Evolutionary conservation across 306 rosid genomes (phyloP).

Genomic region (Dicorynia guianensis): DNA sequence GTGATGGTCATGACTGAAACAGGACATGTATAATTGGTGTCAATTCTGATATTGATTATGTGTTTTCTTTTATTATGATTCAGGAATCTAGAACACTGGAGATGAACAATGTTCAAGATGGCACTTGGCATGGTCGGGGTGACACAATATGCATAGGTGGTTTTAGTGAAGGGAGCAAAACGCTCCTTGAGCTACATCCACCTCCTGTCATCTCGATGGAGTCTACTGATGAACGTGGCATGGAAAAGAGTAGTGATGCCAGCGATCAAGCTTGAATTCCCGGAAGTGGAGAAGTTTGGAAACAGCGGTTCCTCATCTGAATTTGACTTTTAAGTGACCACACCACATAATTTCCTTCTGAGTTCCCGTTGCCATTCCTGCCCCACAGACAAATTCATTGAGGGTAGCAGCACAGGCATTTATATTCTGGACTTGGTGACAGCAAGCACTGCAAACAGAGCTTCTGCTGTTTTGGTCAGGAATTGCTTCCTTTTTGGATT

Average conservation of each 20-base stretch:
- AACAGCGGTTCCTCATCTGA: neutral
- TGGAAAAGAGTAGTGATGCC: constrained; percentile 16
- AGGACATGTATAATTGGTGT: neutral
- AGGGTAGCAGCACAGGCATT: constrained; percentile 3
- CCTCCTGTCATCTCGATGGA: constrained; percentile 48
- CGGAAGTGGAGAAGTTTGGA: neutral
- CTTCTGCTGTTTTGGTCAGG: neutral
- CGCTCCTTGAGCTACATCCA: constrained; percentile 55
- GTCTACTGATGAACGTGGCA: constrained; percentile 33
- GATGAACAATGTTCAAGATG: constrained; percentile 90
- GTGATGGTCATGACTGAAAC: neutral
- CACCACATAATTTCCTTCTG: neutral
- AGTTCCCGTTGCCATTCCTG: neutral
- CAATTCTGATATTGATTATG: neutral
- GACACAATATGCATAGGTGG: constrained; percentile 76
- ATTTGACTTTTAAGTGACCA: neutral
- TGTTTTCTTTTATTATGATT: constrained; percentile 26
- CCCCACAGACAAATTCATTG: neutral
- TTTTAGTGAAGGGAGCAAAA: constrained; percentile 50
- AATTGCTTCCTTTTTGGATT: neutral
- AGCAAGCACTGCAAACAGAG: neutral
- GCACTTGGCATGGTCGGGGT: constrained; percentile 93
- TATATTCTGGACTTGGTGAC: neutral
- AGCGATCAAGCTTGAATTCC: constrained; percentile 20
- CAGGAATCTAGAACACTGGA: constrained; percentile 92